Conservation (phyloP, 768 basidiomycete genomes). For the Suillus hirtellus region DNA sequence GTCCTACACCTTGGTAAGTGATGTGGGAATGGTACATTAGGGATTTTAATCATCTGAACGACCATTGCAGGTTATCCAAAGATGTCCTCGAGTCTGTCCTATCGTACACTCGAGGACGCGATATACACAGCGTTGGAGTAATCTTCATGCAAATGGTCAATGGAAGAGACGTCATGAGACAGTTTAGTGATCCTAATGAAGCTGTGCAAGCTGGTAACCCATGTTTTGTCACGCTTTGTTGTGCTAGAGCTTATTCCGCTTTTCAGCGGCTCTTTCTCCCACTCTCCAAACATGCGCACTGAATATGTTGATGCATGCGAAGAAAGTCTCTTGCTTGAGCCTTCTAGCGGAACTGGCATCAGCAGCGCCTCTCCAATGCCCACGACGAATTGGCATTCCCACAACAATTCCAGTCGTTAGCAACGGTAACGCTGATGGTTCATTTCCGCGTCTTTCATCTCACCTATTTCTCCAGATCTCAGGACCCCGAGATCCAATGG, state of each 20-base stretch:
- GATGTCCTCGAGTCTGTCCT: conserved; percentile 80
- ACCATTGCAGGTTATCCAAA: conserved; percentile 58
- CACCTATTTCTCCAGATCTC: background rate
- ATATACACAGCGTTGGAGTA: conserved; percentile 81
- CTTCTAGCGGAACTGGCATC: conserved; percentile 61
- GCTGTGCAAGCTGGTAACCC: conserved; percentile 59
- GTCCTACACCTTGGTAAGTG: conserved; percentile 33
- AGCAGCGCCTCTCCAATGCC: conserved; percentile 34
- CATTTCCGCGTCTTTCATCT: background rate
- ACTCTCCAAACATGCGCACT: conserved; percentile 51
- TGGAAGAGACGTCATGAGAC: conserved; percentile 66
- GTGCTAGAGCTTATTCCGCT: background rate
- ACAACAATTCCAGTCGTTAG: background rate
- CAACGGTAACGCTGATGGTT: background rate
- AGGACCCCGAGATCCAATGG: conserved; percentile 47
- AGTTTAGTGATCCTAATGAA: conserved; percentile 53
- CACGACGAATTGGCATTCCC: conserved; percentile 13
- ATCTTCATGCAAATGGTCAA: conserved; percentile 83
- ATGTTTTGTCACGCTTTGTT: conserved; percentile 1
- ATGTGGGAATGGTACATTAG: background rate
- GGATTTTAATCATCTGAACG: background rate
- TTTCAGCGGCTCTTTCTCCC: conserved; percentile 53
- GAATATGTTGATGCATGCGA: conserved; percentile 59
- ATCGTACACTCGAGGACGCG: conserved; percentile 74
- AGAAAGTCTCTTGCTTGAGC: conserved; percentile 58